Conservation (phyloP, 257 asterid species). For the Thymus mandschuricus region DNA sequence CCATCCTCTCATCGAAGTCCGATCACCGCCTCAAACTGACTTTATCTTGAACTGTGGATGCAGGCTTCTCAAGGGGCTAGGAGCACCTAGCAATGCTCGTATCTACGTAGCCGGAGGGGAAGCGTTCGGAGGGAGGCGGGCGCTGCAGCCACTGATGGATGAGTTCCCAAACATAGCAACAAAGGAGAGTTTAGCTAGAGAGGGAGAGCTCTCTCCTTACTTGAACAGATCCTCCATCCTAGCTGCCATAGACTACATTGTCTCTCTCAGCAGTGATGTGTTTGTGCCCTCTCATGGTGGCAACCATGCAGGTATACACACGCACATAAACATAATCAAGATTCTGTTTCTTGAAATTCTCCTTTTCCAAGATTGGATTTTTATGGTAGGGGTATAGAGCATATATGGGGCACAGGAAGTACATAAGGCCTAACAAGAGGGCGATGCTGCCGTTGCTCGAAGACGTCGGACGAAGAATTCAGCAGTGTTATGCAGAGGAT, state of each 20-base stretch:
- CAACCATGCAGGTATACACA: slow-evolving; percentile 41
- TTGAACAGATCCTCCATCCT: slow-evolving; percentile 49
- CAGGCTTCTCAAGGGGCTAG: slow-evolving; percentile 57
- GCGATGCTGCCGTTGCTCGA: slow-evolving; percentile 59
- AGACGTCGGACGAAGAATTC: slow-evolving; percentile 48
- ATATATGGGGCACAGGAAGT: slow-evolving; percentile 60
- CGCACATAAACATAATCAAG: background rate
- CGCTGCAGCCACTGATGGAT: slow-evolving; percentile 47
- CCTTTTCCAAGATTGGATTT: background rate
- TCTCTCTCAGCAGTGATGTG: slow-evolving; percentile 60
- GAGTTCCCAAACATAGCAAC: slow-evolving; percentile 58
- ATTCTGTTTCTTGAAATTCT: too few relatives aligned
- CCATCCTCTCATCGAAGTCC: too few relatives aligned
- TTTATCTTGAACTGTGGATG: background rate
- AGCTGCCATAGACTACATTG: slow-evolving; percentile 71
- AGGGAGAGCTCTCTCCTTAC: slow-evolving; percentile 63
- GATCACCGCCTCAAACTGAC: background rate
- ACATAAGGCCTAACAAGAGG: slow-evolving; percentile 66
- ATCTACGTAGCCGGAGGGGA: slow-evolving; percentile 66
- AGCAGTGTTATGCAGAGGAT: slow-evolving; percentile 41
- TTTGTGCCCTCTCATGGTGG: slow-evolving; percentile 67
- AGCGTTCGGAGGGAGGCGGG: slow-evolving; percentile 57
- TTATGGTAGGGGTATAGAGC: slow-evolving; percentile 67
- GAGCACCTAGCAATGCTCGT: slow-evolving; percentile 46
- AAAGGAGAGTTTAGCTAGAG: slow-evolving; percentile 45